phyloP scores from a whole-genome alignment of 163 green algal species.

The Prototheca wickerhamii region DNA sequence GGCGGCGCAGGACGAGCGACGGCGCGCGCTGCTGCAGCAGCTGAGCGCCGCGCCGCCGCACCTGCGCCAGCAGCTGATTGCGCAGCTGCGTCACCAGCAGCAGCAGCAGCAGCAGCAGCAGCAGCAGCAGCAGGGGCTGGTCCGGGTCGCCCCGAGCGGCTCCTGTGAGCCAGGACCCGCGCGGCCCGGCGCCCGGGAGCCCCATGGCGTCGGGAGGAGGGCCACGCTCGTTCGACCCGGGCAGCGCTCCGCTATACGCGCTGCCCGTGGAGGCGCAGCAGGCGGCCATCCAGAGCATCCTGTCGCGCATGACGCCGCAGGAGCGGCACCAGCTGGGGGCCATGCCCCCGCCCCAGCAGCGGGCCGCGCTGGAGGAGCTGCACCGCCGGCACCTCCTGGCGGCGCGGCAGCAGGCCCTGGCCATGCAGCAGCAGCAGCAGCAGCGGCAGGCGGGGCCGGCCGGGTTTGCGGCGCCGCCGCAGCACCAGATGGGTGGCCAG shows the following conservation, averaged over 20 bases:
- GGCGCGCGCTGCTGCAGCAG: constrained; percentile 4
- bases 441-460: no score
- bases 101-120: no score
- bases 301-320: constrained; percentile 10
- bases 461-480: no score
- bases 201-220: no score
- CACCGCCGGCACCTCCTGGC: constrained; percentile 8
- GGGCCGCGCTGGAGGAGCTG: constrained; percentile 13
- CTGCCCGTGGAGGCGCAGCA: constrained; percentile 4
- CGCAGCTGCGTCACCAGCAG: constrained; percentile 10
- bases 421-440: neutral
- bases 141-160: no score
- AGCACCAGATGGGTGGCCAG: no score
- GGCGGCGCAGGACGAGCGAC: neutral
- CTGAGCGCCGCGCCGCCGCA: constrained; percentile 15
- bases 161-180: no score
- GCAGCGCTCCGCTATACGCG: neutral
- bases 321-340: constrained; percentile 10
- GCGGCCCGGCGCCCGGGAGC: no score
- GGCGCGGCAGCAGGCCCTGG: constrained; percentile 4
- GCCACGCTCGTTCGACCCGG: no score
- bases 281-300: constrained; percentile 8
- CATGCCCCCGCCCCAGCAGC: constrained; percentile 21
- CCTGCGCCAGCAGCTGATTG: constrained; percentile 24
- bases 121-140: no score